phyloP scores from a whole-genome alignment of 1,284 basidiomycete genomes.

The Cystobasidiaceae sp. region DNA sequence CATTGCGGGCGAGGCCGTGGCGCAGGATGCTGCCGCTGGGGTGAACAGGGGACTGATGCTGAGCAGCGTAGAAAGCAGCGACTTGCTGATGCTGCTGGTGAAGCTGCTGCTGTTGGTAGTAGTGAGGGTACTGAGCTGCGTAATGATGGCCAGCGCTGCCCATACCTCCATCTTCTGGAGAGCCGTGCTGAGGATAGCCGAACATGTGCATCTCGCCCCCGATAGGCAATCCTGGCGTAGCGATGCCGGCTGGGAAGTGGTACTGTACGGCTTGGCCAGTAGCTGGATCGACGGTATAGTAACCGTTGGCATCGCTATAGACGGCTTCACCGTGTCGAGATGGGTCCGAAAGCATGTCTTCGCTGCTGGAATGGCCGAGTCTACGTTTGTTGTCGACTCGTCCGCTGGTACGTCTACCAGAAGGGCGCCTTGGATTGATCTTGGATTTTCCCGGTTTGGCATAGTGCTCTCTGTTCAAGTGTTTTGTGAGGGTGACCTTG shows the following conservation, averaged over 20 bases:
- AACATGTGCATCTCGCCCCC: no score
- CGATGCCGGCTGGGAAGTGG: no score
- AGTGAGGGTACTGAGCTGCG: background rate
- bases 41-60: background rate
- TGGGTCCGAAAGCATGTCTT: no score
- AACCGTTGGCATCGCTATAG: no score
- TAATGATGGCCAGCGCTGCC: background rate
- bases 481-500: slow-evolving; percentile 51
- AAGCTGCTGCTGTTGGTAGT: background rate
- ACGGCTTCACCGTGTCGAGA: no score
- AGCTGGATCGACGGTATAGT: no score
- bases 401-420: no score
- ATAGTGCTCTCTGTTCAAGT: slow-evolving; percentile 46
- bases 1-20: no score
- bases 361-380: no score
- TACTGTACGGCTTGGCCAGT: no score
- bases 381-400: no score
- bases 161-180: background rate
- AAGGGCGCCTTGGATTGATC: background rate
- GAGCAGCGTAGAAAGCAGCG: background rate
- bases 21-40: background rate
- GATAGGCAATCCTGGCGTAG: no score
- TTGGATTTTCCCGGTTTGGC: background rate
- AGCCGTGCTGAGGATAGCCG: background rate
- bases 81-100: background rate